Conservation (phyloP, 176 grass and related monocot genomes). For the Saccharum spontaneum region DNA sequence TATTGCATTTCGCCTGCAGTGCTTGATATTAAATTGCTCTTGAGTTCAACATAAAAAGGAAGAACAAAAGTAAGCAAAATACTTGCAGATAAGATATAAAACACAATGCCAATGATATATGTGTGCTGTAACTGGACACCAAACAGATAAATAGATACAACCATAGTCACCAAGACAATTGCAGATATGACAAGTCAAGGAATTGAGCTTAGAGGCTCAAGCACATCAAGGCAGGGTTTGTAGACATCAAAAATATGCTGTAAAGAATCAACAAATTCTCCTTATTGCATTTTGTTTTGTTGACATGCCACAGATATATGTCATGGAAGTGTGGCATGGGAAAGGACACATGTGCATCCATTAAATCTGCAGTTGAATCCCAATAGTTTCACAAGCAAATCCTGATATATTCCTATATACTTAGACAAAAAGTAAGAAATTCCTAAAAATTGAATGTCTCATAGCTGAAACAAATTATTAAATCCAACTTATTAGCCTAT, state of each 20-base stretch:
- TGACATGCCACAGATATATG: background rate
- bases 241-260: background rate
- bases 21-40: background rate
- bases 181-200: background rate
- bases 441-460: background rate
- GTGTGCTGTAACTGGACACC: background rate
- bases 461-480: background rate
- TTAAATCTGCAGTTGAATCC: background rate
- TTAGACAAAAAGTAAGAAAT: background rate
- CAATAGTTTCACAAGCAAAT: background rate
- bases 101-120: background rate
- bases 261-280: background rate
- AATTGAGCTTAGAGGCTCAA: background rate
- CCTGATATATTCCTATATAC: background rate
- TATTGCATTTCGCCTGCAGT: background rate
- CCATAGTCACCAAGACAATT: background rate
- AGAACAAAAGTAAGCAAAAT: background rate
- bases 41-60: background rate
- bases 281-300: background rate
- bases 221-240: background rate
- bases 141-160: background rate
- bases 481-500: background rate
- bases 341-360: background rate
- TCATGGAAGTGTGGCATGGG: background rate
- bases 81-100: background rate